Conservation (phyloP, 1,139 yeast genomes). For the Pichia sp. region DNA sequence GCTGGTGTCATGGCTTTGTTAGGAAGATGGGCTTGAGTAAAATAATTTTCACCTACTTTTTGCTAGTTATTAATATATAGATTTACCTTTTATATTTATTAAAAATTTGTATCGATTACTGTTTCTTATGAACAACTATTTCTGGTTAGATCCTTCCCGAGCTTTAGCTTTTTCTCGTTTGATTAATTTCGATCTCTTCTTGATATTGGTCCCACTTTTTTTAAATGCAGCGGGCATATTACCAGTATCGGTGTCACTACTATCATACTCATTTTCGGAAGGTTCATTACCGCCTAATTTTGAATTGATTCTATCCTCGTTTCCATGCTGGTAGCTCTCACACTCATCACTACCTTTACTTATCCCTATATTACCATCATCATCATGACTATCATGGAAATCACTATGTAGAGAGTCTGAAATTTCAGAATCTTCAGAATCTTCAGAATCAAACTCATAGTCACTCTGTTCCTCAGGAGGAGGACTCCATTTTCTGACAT, state of each 20-base stretch:
- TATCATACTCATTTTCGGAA: background rate
- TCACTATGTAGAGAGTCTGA: too few species aligned
- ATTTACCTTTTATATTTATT: too few species aligned
- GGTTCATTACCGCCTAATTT: background rate
- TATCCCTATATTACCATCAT: slow-evolving; percentile 8
- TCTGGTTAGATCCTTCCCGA: too few species aligned
- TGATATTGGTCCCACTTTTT: background rate
- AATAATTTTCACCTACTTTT: too few species aligned
- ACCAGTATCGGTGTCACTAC: slow-evolving; percentile 1
- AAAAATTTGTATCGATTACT: too few species aligned
- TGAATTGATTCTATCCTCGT: slow-evolving; percentile 1
- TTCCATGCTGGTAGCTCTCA: slow-evolving; percentile 3
- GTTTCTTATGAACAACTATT: too few species aligned
- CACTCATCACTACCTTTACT: slow-evolving; percentile 10
- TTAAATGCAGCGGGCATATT: slow-evolving; percentile 2
- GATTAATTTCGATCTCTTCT: background rate
- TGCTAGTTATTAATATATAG: too few species aligned
- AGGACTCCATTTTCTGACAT: too few species aligned
- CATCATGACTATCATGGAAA: slow-evolving; percentile 8
- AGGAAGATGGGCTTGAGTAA: slow-evolving; percentile 70
- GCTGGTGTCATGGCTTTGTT: slow-evolving; percentile 79
- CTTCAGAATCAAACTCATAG: too few species aligned
- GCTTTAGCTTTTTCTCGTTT: slow-evolving; percentile 1
- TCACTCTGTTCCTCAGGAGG: too few species aligned
- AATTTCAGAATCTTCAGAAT: too few species aligned